These are phyloP conservation scores for Raffaelea albimanens DNA, from an alignment of 2,329 filamentous ascomycete species.

Conservation along the genomic window DNA sequence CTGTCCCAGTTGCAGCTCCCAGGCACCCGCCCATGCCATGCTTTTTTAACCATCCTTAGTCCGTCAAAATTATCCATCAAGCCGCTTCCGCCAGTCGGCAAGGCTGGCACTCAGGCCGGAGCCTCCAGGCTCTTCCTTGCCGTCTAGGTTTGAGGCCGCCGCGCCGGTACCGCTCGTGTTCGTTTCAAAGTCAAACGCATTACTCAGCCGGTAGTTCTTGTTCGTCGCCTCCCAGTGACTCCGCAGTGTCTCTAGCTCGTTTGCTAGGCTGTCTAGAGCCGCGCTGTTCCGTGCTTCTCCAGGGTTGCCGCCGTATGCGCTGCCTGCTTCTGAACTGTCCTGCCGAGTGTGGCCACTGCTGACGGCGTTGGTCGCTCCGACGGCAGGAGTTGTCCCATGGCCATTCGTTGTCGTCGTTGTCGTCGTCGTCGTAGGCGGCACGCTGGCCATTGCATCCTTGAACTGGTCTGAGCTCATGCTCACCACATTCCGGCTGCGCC, in stretches of 20 bases:
- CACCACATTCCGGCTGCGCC: conserved; percentile 53
- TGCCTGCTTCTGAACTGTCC: conserved; percentile 52
- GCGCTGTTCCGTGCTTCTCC: conserved; percentile 48
- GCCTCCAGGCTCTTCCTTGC: conserved; percentile 31
- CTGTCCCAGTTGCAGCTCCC: neutral
- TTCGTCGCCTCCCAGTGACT: conserved; percentile 94
- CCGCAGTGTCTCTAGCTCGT: conserved; percentile 81
- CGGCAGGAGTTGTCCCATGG: conserved; percentile 13
- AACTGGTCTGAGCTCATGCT: conserved; percentile 42
- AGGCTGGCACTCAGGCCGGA: conserved; percentile 59
- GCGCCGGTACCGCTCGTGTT: conserved; percentile 6
- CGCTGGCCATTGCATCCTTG: conserved; percentile 9
- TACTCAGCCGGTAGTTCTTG: conserved; percentile 87
- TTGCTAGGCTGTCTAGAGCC: conserved; percentile 83
- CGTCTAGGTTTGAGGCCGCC: conserved; percentile 25
- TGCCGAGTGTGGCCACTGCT: conserved; percentile 31
- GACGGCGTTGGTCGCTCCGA: no score
- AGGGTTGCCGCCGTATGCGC: conserved; percentile 49
- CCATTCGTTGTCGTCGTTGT: neutral
- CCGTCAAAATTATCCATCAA: conserved; percentile 38
- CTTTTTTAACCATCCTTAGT: no score
- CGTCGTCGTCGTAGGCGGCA: neutral
- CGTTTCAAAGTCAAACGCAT: conserved; percentile 76
- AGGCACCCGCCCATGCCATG: neutral
- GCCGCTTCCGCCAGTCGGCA: conserved; percentile 69